Percentiles rank a stretch among this genome's conserved stretches.
Evolutionary conservation across 441 rosid genomes (phyloP).

Genomic region (Metrosideros polymorpha): DNA sequence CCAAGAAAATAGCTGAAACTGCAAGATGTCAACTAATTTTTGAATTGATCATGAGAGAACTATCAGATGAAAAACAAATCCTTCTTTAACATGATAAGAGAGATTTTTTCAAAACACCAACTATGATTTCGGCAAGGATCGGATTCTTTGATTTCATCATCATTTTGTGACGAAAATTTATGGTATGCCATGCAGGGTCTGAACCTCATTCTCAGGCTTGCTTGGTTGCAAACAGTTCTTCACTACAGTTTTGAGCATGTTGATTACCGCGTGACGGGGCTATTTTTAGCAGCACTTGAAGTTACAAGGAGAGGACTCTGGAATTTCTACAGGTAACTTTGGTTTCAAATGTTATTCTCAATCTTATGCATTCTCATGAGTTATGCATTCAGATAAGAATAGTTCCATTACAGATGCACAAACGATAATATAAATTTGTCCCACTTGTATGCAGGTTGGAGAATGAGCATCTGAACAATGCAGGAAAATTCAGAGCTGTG

Average conservation of each 20-base stretch:
- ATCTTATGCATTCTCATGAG: background rate
- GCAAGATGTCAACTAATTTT: background rate
- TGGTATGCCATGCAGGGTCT: conserved; percentile 49
- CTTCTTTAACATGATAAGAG: background rate
- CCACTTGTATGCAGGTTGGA: conserved; percentile 63
- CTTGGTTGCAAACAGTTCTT: conserved; percentile 88
- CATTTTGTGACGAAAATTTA: background rate
- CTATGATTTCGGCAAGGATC: background rate
- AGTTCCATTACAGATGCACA: background rate
- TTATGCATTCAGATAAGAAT: background rate
- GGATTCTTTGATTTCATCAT: background rate
- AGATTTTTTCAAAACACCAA: background rate
- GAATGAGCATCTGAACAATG: conserved; percentile 99
- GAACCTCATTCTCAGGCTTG: conserved; percentile 85
- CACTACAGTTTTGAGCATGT: conserved; percentile 73
- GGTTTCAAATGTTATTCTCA: background rate
- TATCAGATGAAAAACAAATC: background rate
- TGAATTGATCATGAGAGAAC: background rate
- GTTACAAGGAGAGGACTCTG: conserved; percentile 91
- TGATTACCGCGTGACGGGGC: conserved; percentile 67
- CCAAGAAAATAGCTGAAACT: background rate
- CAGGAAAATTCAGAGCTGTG: conserved; percentile 91
- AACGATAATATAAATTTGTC: background rate
- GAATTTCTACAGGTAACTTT: conserved; percentile 84
- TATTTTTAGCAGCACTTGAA: conserved; percentile 87